phyloP scores from a whole-genome alignment of 306 rosid genomes.

The Morella rubra region DNA sequence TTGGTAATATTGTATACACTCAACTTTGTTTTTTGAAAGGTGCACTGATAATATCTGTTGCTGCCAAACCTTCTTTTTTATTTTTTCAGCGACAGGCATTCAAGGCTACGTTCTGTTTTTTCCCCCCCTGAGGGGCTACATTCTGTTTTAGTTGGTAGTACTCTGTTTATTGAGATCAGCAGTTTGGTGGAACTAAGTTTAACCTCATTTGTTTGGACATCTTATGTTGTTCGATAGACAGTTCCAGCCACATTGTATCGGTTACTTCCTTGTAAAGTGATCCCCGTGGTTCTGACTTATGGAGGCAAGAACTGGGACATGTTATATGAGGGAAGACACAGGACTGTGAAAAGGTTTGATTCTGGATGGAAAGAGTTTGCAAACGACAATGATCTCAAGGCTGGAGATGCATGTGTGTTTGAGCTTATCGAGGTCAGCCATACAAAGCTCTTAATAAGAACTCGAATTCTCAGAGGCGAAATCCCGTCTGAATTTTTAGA shows the following conservation, averaged over 20 bases:
- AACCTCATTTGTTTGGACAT: slow-evolving; percentile 10
- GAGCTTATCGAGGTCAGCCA: slow-evolving; percentile 39
- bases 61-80: not conserved
- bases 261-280: slow-evolving; percentile 32
- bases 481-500: slow-evolving; percentile 38
- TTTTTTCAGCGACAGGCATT: not conserved
- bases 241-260: not conserved
- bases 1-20: not conserved
- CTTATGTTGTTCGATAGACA: slow-evolving; percentile 30
- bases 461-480: slow-evolving; percentile 75
- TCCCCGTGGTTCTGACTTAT: slow-evolving; percentile 32
- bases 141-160: not conserved
- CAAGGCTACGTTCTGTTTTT: not conserved
- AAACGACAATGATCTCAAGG: slow-evolving; percentile 45
- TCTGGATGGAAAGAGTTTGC: slow-evolving; percentile 45
- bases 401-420: slow-evolving; percentile 63
- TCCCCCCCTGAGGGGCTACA: not conserved
- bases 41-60: not conserved
- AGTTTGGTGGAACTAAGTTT: not conserved
- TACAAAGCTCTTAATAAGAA: slow-evolving; percentile 34
- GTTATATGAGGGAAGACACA: slow-evolving; percentile 28
- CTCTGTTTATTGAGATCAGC: not conserved
- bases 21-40: not conserved
- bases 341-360: slow-evolving; percentile 7
- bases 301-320: slow-evolving; percentile 45